A percentile compares a stretch with the other conserved stretches of the same genome.
Evolutionary conservation across 345 rosid genomes (phyloP).

Genomic region (Syzygium grande): DNA sequence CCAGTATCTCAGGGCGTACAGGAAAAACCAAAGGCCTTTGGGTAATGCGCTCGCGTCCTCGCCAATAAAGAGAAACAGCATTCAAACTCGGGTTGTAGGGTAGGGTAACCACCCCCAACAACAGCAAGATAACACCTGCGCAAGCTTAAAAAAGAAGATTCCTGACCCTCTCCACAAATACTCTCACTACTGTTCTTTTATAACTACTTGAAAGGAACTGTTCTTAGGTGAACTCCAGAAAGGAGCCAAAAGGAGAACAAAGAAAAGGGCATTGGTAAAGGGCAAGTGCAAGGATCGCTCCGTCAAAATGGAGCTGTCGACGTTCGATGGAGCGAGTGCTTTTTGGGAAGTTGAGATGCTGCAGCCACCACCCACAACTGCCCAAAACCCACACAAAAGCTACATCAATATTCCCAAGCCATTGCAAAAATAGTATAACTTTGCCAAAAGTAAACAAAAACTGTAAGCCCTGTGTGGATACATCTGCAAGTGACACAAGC

Average conservation of each 20-base stretch:
- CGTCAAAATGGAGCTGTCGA: constrained; percentile 75
- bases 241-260: neutral
- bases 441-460: neutral
- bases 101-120: neutral
- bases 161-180: neutral
- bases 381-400: neutral
- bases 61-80: neutral
- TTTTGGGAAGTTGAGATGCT: constrained; percentile 34
- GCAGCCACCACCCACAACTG: constrained; percentile 39
- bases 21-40: neutral
- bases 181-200: neutral
- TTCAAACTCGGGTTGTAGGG: neutral
- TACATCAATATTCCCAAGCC: neutral
- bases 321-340: constrained; percentile 38
- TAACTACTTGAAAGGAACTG: neutral
- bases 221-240: neutral
- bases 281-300: neutral
- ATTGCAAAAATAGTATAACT: neutral
- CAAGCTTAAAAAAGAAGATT: neutral
- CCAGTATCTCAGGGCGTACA: neutral
- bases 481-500: neutral
- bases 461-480: neutral
- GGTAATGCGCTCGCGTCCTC: neutral
- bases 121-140: neutral
- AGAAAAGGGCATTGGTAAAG: neutral